Evolutionary conservation across 768 basidiomycete species (phyloP).

Genomic region (Cantharellus anzutake): DNA sequence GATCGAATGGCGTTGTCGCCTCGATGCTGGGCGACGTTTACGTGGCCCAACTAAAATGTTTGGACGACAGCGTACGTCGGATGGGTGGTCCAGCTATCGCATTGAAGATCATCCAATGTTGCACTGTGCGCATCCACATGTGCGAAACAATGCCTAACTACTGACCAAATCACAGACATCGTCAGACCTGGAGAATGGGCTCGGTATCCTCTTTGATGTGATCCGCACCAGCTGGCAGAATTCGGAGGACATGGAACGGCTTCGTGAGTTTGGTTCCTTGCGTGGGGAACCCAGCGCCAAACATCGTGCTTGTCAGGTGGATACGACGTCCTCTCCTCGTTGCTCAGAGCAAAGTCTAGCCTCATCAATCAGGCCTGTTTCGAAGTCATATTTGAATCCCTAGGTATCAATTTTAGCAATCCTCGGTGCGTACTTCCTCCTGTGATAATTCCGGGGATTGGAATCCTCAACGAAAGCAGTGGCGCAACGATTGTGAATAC

Average conservation of each 20-base stretch:
- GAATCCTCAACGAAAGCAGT: slow-evolving; percentile 20
- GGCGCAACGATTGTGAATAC: slow-evolving; percentile 68
- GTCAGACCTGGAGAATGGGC: slow-evolving; percentile 55
- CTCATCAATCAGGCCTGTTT: slow-evolving; percentile 66
- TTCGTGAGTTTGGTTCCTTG: slow-evolving; percentile 32
- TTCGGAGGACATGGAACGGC: slow-evolving; percentile 83
- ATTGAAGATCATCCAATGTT: slow-evolving; percentile 55
- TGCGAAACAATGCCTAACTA: background rate
- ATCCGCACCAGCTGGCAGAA: slow-evolving; percentile 79
- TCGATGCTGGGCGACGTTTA: slow-evolving; percentile 32
- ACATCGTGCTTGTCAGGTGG: slow-evolving; percentile 25
- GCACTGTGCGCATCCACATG: slow-evolving; percentile 29
- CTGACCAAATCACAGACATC: slow-evolving; percentile 29
- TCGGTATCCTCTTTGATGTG: slow-evolving; percentile 57
- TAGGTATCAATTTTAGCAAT: slow-evolving; percentile 65
- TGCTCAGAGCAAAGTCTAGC: slow-evolving; percentile 48
- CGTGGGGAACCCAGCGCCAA: background rate
- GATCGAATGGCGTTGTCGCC: background rate
- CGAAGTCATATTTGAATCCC: slow-evolving; percentile 67
- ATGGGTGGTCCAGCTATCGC: slow-evolving; percentile 66
- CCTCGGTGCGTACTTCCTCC: slow-evolving; percentile 40
- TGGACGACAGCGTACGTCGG: slow-evolving; percentile 64
- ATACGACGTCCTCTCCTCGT: slow-evolving; percentile 67
- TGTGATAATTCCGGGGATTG: background rate
- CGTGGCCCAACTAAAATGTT: slow-evolving; percentile 35